Evolutionary conservation across 2,329 filamentous ascomycete genomes (phyloP).

Genomic region (Fusarium drepaniforme): DNA sequence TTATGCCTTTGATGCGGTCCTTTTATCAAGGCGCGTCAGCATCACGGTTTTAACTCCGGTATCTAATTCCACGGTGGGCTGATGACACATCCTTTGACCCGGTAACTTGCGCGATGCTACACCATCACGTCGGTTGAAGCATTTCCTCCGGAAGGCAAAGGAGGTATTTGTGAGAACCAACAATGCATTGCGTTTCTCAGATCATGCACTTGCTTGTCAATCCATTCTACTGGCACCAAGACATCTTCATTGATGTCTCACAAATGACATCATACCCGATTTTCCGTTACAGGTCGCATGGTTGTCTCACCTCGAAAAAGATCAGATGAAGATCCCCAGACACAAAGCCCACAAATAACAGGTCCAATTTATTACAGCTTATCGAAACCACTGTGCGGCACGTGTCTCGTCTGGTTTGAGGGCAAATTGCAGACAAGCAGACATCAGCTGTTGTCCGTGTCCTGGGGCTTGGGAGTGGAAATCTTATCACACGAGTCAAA

Average conservation of each 20-base stretch:
- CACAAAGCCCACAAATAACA: neutral
- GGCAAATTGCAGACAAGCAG: neutral
- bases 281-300: neutral
- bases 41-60: neutral
- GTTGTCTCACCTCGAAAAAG: neutral
- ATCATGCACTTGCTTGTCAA: neutral
- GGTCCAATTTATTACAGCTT: neutral
- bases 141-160: neutral
- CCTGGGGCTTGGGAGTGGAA: neutral
- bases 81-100: neutral
- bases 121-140: neutral
- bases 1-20: neutral
- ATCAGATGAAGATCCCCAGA: neutral
- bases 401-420: neutral
- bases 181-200: neutral
- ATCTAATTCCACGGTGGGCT: neutral
- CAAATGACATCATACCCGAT: neutral
- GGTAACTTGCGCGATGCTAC: neutral
- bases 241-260: neutral
- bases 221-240: neutral
- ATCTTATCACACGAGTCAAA: neutral
- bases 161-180: neutral
- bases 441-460: slow-evolving; percentile 1
- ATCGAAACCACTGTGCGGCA: neutral
- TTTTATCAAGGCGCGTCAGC: neutral